Percentiles rank a stretch among this genome's conserved stretches.
Conservation (phyloP, 441 rosid genomes). For the Adansonia grandidieri region DNA sequence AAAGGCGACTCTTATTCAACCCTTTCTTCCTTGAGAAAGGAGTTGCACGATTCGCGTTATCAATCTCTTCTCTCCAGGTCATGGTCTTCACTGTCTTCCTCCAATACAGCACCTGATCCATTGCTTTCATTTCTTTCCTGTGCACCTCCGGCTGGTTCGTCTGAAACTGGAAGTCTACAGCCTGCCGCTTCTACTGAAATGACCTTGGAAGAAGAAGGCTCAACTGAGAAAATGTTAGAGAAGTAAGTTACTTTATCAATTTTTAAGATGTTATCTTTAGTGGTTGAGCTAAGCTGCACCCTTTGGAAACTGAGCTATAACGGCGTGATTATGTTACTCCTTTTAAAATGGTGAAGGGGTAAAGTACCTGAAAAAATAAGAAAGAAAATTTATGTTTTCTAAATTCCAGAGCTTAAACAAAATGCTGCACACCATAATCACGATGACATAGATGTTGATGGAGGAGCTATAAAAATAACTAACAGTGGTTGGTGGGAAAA, state of each 20-base stretch:
- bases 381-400: neutral
- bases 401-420: neutral
- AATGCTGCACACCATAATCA: neutral
- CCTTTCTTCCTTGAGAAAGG: constrained; percentile 53
- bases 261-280: neutral
- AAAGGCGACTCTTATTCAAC: constrained; percentile 55
- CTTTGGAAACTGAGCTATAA: constrained; percentile 1
- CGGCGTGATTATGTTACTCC: neutral
- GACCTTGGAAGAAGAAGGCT: constrained; percentile 41
- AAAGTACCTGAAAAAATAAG: neutral
- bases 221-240: constrained; percentile 36
- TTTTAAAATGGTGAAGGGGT: neutral
- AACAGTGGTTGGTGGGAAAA: neutral
- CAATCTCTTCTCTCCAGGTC: constrained; percentile 55
- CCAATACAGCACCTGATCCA: constrained; percentile 58
- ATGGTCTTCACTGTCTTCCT: constrained; percentile 46
- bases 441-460: neutral
- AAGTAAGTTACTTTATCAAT: constrained; percentile 47
- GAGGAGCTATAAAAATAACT: neutral
- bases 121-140: constrained; percentile 65
- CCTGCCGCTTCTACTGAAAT: constrained; percentile 38
- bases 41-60: constrained; percentile 50
- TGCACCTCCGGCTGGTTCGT: constrained; percentile 38
- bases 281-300: constrained; percentile 14
- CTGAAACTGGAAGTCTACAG: constrained; percentile 33